Evolutionary conservation across 371 early-diverging fungal genomes (phyloP), one percentile per base, ranked within the genome.

Genomic region (Chytridiales sp.): DNA sequence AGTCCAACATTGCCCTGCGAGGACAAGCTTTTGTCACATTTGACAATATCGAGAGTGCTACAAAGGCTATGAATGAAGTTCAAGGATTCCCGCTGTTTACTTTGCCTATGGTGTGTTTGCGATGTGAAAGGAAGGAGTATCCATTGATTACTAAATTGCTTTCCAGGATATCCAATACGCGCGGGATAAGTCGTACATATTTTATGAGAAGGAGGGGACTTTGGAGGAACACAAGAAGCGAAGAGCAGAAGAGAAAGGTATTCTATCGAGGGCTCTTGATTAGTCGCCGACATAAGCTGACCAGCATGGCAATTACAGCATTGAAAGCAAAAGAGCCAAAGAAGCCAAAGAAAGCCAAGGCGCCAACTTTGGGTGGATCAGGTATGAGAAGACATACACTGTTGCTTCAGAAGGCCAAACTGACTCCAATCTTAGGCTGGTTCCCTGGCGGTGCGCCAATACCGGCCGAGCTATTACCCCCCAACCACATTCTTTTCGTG

Each of bases 401-500:
- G 47, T 47, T 32, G n/a, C 19, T 13, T 50, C 38, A 3, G n/a
- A 13, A 19, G 15, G 35, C 50, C 22, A 39, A 39, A 27, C 22
- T 52, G 52, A 54, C 9, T 17, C 29, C 36, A 2, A 1, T 44
- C 35, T 19, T 29, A 22, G 68, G 63, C 15, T 62, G 63, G 64
- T 62, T 60, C 30, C 64, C 68, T 42, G 64, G 61, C 29, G 62
- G 62, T 30, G 68, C 62, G 2, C 62, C 68, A 2, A 58, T 67
- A 56, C 43, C 89, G 35, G 92, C 90, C 47, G 91, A 87, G 51
- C 82, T 81, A 31, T 67, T 84, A 38, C 87, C 87, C 35, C 88
- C 94, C 41, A 93, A 91, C 81, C 80, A 79, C 44, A 93, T 93
- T 71, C 78, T 97, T 31, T 95, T 96, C 76, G 76, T 97, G 50